Evolutionary conservation across 1,139 yeast genomes (phyloP), one percentile per base, ranked within the genome.

Genomic region (Kodamaea anthophila): DNA sequence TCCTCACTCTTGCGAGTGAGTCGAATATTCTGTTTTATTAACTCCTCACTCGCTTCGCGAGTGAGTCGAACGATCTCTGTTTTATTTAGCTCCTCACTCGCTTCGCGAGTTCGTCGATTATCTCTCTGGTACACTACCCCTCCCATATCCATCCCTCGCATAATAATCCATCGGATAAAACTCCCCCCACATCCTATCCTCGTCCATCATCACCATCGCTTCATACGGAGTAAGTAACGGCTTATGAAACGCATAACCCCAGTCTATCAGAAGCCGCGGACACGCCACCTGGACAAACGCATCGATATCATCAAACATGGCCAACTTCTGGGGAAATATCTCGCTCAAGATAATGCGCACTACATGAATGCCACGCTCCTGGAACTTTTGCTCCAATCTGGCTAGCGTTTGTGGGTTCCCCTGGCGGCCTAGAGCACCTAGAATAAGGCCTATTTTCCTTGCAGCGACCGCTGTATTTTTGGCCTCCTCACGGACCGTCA

Each of bases 221-320:
- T 91, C 99, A 52, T 93, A 91, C 0, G 99, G 98, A 0, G 98
- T 88, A 34, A 91, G 59, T 26, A 91, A 62, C 0, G 99, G 99
- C 49, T 83, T 84, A 35, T 79, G 77, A 50, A 91, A 91, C 0
- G 98, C 98, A 52, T 93, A 91, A 1, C 99, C 99, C 99, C 99
- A 91, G 53, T 91, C 99, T 25, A 91, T 91, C 2, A 96, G 85
- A 31, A 91, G 63, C 43, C 99, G 65, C 0, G 99, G 99, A 52
- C 99, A 91, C 1, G 98, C 99, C 4, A 91, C 96, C 55, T 91
- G 99, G 12, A 91, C 83, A 68, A 94, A 91, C 5, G 88, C 94
- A 56, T 91, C 98, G 13, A 91, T 76, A 47, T 86, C 94, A 45
- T 85, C 88, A 58, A 91, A 91, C 79, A 83, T 82, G n/a, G 96